Evolutionary conservation across 768 basidiomycete genomes (phyloP).

Genomic region (Boletus huronensis): DNA sequence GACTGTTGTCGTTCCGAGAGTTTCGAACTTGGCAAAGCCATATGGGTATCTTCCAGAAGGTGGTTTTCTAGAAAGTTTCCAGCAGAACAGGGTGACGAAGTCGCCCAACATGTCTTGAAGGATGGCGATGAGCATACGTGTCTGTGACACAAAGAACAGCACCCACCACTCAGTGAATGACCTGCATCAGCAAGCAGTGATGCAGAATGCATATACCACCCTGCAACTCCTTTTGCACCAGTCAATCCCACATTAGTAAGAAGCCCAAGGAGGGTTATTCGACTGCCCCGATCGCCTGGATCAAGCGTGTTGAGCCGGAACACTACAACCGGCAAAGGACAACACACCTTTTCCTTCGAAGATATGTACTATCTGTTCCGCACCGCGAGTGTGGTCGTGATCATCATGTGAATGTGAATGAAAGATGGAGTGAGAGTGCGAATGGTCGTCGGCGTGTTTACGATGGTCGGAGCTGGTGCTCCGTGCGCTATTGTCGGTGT

Average conservation of each 20-base stretch:
- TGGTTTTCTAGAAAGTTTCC: conserved; percentile 79
- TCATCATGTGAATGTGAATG: conserved; percentile 66
- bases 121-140: conserved; percentile 7
- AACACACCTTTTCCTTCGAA: conserved; percentile 60
- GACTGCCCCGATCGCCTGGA: conserved; percentile 75
- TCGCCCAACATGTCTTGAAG: conserved; percentile 77
- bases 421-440: conserved; percentile 62
- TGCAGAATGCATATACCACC: conserved; percentile 87
- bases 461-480: conserved; percentile 36
- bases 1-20: conserved; percentile 87
- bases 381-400: conserved; percentile 54
- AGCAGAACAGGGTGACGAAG: conserved; percentile 86
- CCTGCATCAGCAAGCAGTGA: conserved; percentile 91
- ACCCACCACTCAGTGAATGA: conserved; percentile 82
- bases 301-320: neutral
- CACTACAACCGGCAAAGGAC: neutral
- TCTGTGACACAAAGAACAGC: neutral
- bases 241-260: conserved; percentile 81
- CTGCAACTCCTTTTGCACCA: conserved; percentile 79
- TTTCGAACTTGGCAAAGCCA: conserved; percentile 93
- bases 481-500: conserved; percentile 9
- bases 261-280: conserved; percentile 83
- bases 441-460: conserved; percentile 34
- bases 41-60: conserved; percentile 80
- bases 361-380: conserved; percentile 66